A percentile compares a stretch with the other conserved stretches of the same genome.
Evolutionary conservation across 176 grass and related monocot genomes (phyloP).

Genomic region (Bolboschoenus planiculmis): DNA sequence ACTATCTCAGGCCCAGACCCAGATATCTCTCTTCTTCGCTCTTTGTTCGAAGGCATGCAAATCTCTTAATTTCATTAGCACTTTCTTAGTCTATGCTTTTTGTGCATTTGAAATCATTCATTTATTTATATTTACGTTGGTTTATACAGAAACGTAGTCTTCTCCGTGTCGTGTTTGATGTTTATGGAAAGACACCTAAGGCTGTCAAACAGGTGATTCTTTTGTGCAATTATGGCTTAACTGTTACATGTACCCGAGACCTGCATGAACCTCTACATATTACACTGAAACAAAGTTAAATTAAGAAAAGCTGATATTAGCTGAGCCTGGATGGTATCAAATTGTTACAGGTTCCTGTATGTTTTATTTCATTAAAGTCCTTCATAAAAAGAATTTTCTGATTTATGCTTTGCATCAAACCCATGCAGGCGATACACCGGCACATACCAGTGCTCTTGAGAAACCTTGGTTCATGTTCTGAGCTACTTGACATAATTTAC

Average conservation of each 20-base stretch:
- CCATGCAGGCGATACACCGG: constrained; percentile 74
- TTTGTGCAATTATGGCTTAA: not conserved
- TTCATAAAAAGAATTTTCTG: not conserved
- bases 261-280: not conserved
- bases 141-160: constrained; percentile 71
- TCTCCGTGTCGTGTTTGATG: constrained; percentile 65
- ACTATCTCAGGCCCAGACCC: constrained; percentile 51
- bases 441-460: constrained; percentile 63
- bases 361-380: not conserved
- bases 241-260: not conserved
- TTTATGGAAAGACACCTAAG: constrained; percentile 80
- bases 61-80: constrained; percentile 2
- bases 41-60: constrained; percentile 83
- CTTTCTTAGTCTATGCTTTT: constrained; percentile 6
- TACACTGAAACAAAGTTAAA: not conserved
- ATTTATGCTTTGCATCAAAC: not conserved
- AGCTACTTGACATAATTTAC: constrained; percentile 80
- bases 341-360: not conserved
- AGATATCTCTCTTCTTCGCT: constrained; percentile 87
- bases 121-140: constrained; percentile 3
- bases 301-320: not conserved
- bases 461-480: constrained; percentile 69
- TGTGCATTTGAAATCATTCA: not conserved
- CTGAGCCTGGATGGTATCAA: not conserved
- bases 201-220: constrained; percentile 80